These are phyloP conservation scores for Thalassia testudinum DNA, from an alignment of 116 monocot species.

Conservation along the genomic window DNA sequence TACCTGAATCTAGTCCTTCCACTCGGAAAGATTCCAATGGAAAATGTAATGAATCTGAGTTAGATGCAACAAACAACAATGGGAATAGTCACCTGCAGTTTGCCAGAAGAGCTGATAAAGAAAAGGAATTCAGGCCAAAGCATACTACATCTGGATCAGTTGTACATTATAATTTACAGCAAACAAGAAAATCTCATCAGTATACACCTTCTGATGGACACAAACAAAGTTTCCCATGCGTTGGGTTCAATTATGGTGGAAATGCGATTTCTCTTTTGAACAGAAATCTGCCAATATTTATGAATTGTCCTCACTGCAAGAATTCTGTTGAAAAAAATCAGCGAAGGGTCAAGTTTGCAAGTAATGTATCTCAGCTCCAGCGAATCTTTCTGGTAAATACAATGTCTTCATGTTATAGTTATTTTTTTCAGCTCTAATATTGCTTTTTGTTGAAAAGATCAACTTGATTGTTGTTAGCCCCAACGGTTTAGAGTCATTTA, in stretches of 20 bases:
- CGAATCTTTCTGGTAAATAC: slow-evolving; percentile 74
- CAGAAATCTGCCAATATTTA: slow-evolving; percentile 78
- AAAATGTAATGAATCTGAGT: slow-evolving; percentile 1
- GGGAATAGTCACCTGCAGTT: background rate
- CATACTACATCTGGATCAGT: background rate
- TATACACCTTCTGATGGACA: slow-evolving; percentile 9
- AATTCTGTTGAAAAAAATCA: slow-evolving; percentile 17
- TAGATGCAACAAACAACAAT: background rate
- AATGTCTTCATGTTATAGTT: no score
- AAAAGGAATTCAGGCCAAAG: background rate
- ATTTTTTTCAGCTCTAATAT: no score
- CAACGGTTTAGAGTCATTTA: no score
- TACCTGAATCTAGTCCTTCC: slow-evolving; percentile 1
- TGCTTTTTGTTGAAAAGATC: no score
- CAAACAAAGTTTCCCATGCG: slow-evolving; percentile 16
- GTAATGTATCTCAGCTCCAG: slow-evolving; percentile 86
- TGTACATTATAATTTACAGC: background rate
- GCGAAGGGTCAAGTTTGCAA: slow-evolving; percentile 56
- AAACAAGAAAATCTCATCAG: background rate
- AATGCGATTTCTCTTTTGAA: slow-evolving; percentile 55
- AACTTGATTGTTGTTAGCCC: no score
- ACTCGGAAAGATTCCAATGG: slow-evolving; percentile 16
- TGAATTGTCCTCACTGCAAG: slow-evolving; percentile 87
- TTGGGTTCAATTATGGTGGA: slow-evolving; percentile 31
- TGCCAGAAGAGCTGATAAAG: background rate